Evolutionary conservation across 352 stramenopile species (phyloP).

Genomic region (Phytophthora boehmeriae): DNA sequence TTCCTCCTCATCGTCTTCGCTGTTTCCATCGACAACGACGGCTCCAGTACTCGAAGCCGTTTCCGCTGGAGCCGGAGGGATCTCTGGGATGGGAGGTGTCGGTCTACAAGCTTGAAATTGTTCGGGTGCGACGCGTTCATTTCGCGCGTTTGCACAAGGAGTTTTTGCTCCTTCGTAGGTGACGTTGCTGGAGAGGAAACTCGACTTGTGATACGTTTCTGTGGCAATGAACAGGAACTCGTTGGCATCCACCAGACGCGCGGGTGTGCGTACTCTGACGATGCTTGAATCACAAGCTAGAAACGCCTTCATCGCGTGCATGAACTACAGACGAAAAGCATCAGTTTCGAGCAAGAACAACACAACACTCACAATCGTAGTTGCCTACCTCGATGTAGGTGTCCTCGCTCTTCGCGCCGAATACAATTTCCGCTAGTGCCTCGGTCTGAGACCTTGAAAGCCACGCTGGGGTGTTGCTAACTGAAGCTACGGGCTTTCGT

Average conservation of each 20-base stretch:
- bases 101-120: neutral
- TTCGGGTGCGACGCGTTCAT: slow-evolving; percentile 1
- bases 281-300: slow-evolving; percentile 32
- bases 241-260: slow-evolving; percentile 42
- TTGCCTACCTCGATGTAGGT: slow-evolving; percentile 48
- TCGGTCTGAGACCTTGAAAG: slow-evolving; percentile 59
- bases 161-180: slow-evolving; percentile 10
- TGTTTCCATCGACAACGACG: slow-evolving; percentile 7
- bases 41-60: slow-evolving; percentile 25
- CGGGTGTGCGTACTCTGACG: slow-evolving; percentile 13
- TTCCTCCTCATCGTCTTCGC: slow-evolving; percentile 9
- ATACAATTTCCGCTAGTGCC: slow-evolving; percentile 43
- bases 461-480: slow-evolving; percentile 40
- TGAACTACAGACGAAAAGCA: slow-evolving; percentile 37
- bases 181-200: slow-evolving; percentile 5
- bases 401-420: slow-evolving; percentile 54
- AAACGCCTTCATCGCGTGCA: slow-evolving; percentile 50
- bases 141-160: slow-evolving; percentile 5
- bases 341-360: neutral
- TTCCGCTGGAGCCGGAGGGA: neutral
- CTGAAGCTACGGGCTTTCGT: slow-evolving; percentile 22
- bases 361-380: neutral
- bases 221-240: slow-evolving; percentile 54
- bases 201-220: slow-evolving; percentile 51
- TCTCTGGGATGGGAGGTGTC: slow-evolving; percentile 10